Conservation (phyloP, 2,329 filamentous ascomycete species). For the Mollisiaceae sp. region DNA sequence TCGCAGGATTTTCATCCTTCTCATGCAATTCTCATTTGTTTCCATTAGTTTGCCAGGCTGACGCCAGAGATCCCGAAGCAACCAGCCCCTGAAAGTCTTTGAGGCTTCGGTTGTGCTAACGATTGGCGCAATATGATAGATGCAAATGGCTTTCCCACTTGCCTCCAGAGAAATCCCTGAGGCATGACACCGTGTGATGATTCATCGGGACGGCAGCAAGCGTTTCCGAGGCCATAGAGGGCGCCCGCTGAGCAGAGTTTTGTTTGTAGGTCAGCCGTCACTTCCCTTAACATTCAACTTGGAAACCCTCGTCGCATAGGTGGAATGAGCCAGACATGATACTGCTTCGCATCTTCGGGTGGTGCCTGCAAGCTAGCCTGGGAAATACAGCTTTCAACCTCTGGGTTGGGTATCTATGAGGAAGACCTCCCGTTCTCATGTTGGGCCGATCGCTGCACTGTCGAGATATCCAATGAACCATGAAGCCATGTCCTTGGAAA, state of each 20-base stretch:
- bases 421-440: not conserved
- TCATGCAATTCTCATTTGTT: not conserved
- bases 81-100: not conserved
- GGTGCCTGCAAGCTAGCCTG: not conserved
- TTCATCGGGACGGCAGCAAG: not conserved
- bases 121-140: not conserved
- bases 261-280: no score
- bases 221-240: not conserved
- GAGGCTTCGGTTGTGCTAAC: not conserved
- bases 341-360: not conserved
- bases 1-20: not conserved
- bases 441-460: not conserved
- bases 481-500: not conserved
- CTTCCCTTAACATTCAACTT: no score
- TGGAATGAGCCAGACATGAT: not conserved
- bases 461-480: not conserved
- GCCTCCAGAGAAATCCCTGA: not conserved
- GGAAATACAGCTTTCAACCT: not conserved
- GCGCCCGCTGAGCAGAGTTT: no score
- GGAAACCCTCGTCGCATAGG: no score
- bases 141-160: not conserved
- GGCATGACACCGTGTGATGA: not conserved
- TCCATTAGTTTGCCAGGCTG: not conserved
- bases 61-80: not conserved
- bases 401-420: not conserved